These are phyloP conservation scores for Babesia divergens DNA, from an alignment of 169 alveolate species.

Conservation along the genomic window DNA sequence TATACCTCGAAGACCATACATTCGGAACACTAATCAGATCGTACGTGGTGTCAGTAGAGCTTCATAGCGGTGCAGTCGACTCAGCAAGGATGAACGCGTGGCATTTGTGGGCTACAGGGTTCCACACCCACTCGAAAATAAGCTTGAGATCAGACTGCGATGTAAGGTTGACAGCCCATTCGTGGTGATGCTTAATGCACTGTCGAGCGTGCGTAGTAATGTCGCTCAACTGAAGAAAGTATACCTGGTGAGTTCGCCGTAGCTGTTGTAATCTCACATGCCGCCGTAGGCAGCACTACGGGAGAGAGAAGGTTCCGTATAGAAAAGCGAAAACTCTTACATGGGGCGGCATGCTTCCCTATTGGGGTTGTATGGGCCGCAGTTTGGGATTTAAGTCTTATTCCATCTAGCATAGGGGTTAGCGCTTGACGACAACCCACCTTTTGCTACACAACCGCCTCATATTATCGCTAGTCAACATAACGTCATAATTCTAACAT, in stretches of 20 bases:
- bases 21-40: conserved; percentile 85
- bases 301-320: background rate
- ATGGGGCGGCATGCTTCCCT: too few relatives aligned
- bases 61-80: conserved; percentile 59
- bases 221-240: conserved; percentile 50
- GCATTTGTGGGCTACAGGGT: conserved; percentile 89
- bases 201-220: conserved; percentile 21
- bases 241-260: conserved; percentile 33
- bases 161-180: conserved; percentile 55
- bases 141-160: conserved; percentile 51
- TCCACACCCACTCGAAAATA: conserved; percentile 89
- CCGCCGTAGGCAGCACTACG: conserved; percentile 1
- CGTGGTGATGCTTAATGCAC: conserved; percentile 45
- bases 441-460: background rate
- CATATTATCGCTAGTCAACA: background rate
- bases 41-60: conserved; percentile 17
- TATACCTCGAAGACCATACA: conserved; percentile 90
- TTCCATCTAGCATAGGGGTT: too few relatives aligned
- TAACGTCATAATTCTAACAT: background rate
- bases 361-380: too few relatives aligned
- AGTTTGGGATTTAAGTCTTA: too few relatives aligned
- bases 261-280: background rate
- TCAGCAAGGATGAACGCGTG: conserved; percentile 83
- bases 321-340: too few relatives aligned
- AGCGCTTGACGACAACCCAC: too few relatives aligned